Base-by-base conservation (phyloP, 2,329 filamentous ascomycete genomes). In the Xylariaceae sp. region DNA sequence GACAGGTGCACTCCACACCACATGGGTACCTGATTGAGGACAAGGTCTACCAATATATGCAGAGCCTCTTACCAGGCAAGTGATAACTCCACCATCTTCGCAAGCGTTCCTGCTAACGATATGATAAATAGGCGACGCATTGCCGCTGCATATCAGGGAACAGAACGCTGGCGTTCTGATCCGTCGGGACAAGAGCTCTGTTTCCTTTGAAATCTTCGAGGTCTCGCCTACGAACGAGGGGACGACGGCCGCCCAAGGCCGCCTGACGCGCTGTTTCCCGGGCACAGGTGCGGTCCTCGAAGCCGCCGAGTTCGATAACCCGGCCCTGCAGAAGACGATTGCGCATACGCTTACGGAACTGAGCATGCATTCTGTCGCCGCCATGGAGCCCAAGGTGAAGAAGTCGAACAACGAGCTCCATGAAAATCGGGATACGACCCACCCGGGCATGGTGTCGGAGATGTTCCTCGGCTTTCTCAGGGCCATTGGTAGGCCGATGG, bases 401-500 rank as follows among this genome's bases (percentile, higher is more conserved):
- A 83, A 82, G 58, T 72, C 69, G 3, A 56, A 66, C 1, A 47
- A 58, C 1, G 9, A 47, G 0, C 59, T 68, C 3, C 61, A 65
- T 6, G 80, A 83, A 62, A 62, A 68, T 9, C 73, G 79, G 3
- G 78, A 84, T 52, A 79, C 79, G 0, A 71, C 71, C 0, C 60
- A 82, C 58, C 82, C 81, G 0, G 73, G 70, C 5, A 71, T 82
- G 49, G 73, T 84, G 1, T 81, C 80, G 0, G 77, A 82, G 51
- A 70, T 79, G 51, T 67, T 85, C 0, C 73, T 73, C 6, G 73
- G 74, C 0, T 67, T 80, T 13, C 61, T 82, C 2, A 66, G 69
- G n/a, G 73, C 75, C 15, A 58, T 78, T 2, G 79, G 80, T 23
- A 3, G 44, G 17, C 18, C n/a, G 1, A 53, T 66, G 3, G 50